Evolutionary conservation across 2,329 filamentous ascomycete genomes (phyloP).

Genomic region (Fusarium papillatum): DNA sequence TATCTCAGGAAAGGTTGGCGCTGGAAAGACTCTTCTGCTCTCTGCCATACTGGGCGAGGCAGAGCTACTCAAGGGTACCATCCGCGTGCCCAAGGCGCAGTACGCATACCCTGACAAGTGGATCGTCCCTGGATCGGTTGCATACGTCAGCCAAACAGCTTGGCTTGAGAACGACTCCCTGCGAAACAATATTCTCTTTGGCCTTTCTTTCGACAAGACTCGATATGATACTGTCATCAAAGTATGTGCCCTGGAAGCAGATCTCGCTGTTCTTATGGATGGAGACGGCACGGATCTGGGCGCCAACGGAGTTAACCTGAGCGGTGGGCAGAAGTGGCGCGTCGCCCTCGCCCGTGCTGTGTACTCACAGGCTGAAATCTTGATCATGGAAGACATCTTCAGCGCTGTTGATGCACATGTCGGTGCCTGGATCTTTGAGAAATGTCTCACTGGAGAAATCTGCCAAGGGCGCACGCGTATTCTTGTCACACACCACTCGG

Average conservation of each 20-base stretch:
- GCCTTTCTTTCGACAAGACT: slow-evolving; percentile 74
- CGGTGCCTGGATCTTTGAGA: slow-evolving; percentile 81
- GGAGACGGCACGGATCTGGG: slow-evolving; percentile 86
- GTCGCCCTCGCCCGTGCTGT: slow-evolving; percentile 83
- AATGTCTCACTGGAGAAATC: slow-evolving; percentile 78
- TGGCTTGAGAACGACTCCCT: slow-evolving; percentile 88
- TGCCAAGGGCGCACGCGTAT: slow-evolving; percentile 79
- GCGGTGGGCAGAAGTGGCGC: slow-evolving; percentile 86
- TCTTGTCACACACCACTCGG: slow-evolving; percentile 85
- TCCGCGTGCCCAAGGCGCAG: slow-evolving; percentile 65
- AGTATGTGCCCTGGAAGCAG: slow-evolving; percentile 80
- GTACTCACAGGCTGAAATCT: slow-evolving; percentile 81
- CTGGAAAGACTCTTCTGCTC: slow-evolving; percentile 81
- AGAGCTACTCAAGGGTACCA: slow-evolving; percentile 72
- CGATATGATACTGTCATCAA: slow-evolving; percentile 78
- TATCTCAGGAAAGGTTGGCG: slow-evolving; percentile 81
- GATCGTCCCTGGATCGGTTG: slow-evolving; percentile 77
- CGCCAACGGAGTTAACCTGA: slow-evolving; percentile 85
- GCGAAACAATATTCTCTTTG: slow-evolving; percentile 82
- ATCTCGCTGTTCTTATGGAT: slow-evolving; percentile 80
- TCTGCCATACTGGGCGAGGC: slow-evolving; percentile 81
- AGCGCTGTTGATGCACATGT: slow-evolving; percentile 86
- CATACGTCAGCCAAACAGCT: slow-evolving; percentile 82
- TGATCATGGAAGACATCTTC: slow-evolving; percentile 87
- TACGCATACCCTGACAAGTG: slow-evolving; percentile 72